Base-by-base conservation (phyloP, 768 basidiomycete genomes). In the Lactifluus hygrophoroides region DNA sequence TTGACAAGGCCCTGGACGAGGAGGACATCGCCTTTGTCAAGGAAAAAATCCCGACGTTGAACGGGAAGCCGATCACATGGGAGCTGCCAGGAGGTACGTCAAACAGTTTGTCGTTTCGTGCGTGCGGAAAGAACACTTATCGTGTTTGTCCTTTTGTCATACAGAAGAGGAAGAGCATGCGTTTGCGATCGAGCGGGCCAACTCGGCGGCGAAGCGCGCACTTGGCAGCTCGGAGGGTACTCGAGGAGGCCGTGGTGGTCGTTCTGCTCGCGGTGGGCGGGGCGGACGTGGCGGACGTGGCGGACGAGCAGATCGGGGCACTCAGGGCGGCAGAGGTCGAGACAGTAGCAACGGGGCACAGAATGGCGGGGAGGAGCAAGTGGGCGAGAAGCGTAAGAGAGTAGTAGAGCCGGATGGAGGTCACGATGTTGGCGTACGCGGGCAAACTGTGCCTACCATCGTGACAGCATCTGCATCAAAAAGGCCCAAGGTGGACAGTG, bases 371-470 rank as follows among this genome's bases (percentile, higher is more conserved):
- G 78, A 74, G 8, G 81, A 80, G 42, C 74, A 74, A 58, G 69
- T 73, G 1, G 87, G 86, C 28, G 86, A 86, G 63, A 91, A 91
- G 74, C 75, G 88, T 58, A 91, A 90, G 69, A 80, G 86, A 38
- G 83, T 78, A 1, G 75, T 87, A 0, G 88, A 90, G 66, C 88
- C 87, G 1, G 88, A 90, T 65, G 88, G 88, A 63, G 88, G 85
- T 0, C 81, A 83, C 3, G 80, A 85, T 64, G 75, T 77, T 27
- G 88, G 88, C 10, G 69, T 82, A 11, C 78, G 88, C 23, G 88
- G 88, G 0, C 76, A 73, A 8, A 75, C 72, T 32, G 84, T 83
- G 3, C 88, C 88, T 11, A 51, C 67, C 13, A 70, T 80, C 42
- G 66, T 69, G 37, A 23, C 32, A 19, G 42, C 47, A 16, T 58